Base-by-base conservation (phyloP, 2,329 filamentous ascomycete genomes). In the Talaromyces sp. region DNA sequence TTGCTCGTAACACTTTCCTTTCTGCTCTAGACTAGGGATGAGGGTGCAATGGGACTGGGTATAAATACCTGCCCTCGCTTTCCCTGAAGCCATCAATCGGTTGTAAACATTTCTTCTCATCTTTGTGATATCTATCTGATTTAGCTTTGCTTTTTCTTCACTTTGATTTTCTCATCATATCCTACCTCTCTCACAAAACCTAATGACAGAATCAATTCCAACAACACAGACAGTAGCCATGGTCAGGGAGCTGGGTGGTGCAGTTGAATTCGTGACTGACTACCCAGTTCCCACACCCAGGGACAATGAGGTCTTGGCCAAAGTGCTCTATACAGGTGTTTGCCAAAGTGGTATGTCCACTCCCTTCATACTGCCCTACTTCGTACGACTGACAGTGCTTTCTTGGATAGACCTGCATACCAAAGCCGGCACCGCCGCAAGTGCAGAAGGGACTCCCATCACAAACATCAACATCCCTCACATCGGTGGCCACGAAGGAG, bases 401-500 rank as follows among this genome's bases (percentile, higher is more conserved):
- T 4, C 15, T 19, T 22, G 8, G 5, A 58, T 59, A 79, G 78
- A 80, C 63, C 75, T 80, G 8, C 77, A 80, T 61, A 80, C 78
- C 5, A 79, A 78, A 68, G 68, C 72, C 11, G 78, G 78, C 34
- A 77, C 76, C 13, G 78, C 77, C 17, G 72, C 77, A 17, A 74
- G 77, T 5, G 65, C 77, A 1, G 73, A 80, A 71, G 71, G 79
- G 62, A 73, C 72, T 4, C 79, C 78, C 10, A 81, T 82, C 38
- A 80, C 77, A 1, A 73, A 78, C 15, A 78, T 81, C 67, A 82
- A 82, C 64, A 70, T 81, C 0, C 80, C 80, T 0, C 79, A 82
- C 62, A 72, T 82, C n/a, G 79, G 79, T 17, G 79, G 80, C 5
- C 80, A 82, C 68, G 79, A 82, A 73, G 80, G 80, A 1, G 75